A percentile compares a stretch with the other conserved stretches of the same genome.
Evolutionary conservation across 2,329 filamentous ascomycete species (phyloP).

Genomic region (Calonectria henricotiae): DNA sequence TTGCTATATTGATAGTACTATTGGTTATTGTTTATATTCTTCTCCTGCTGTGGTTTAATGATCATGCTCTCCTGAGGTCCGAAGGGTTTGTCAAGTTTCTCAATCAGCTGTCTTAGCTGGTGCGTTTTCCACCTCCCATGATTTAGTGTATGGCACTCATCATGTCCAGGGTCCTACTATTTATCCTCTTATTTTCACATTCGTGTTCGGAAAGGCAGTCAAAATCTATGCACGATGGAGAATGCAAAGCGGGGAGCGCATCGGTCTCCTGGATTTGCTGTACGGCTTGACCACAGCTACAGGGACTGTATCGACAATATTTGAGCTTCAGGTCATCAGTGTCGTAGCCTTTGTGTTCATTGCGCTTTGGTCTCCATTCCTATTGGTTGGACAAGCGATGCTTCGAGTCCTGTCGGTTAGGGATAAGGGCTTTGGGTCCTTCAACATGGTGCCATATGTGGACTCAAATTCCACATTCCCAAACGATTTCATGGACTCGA

Average conservation of each 20-base stretch:
- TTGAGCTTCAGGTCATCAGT: conserved; percentile 3
- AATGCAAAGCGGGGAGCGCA: conserved; percentile 17
- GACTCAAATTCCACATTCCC: conserved; percentile 18
- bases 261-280: conserved; percentile 9
- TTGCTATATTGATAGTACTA: conserved; percentile 7
- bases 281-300: conserved; percentile 23
- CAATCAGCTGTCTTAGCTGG: conserved; percentile 5
- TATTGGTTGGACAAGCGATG: conserved; percentile 19
- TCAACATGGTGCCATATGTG: conserved; percentile 1
- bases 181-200: conserved; percentile 26
- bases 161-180: conserved; percentile 16
- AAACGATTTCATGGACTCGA: background rate
- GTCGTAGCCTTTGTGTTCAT: background rate
- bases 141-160: background rate
- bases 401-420: conserved; percentile 14
- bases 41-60: background rate
- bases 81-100: background rate
- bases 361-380: conserved; percentile 7
- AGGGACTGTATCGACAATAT: conserved; percentile 8
- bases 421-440: background rate
- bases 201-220: conserved; percentile 19
- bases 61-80: background rate
- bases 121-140: background rate
- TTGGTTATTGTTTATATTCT: conserved; percentile 18
- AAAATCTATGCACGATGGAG: conserved; percentile 19